phyloP scores from a whole-genome alignment of 495 filamentous ascomycete species.

The Podospora tetraspora region DNA sequence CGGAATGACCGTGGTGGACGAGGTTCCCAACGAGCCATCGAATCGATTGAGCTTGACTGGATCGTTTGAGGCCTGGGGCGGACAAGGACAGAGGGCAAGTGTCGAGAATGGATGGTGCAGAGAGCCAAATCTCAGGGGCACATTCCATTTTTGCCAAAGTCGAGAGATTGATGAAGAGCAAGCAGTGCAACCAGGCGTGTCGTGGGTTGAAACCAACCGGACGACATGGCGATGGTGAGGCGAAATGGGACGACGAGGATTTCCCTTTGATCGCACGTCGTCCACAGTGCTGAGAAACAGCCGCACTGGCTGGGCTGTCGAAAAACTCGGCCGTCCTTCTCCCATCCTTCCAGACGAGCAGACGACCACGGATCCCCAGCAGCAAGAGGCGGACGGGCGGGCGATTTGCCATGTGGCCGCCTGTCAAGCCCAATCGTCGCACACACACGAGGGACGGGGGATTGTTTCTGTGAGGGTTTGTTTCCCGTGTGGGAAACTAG shows the following conservation, averaged over 20 bases:
- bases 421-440: not conserved
- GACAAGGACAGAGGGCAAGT: not conserved
- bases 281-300: not conserved
- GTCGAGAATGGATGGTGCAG: not conserved
- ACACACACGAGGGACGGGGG: not conserved
- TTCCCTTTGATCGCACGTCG: not conserved
- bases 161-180: not conserved
- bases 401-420: not conserved
- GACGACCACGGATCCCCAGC: not conserved
- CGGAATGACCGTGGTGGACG: not conserved
- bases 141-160: not conserved
- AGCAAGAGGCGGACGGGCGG: not conserved
- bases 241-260: not conserved
- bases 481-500: not conserved
- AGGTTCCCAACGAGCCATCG: no score
- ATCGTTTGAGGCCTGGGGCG: no score
- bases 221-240: not conserved
- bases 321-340: not conserved
- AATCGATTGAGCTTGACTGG: no score
- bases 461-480: not conserved
- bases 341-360: not conserved
- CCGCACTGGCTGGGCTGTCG: not conserved
- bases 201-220: not conserved
- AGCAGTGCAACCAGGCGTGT: not conserved
- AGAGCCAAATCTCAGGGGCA: not conserved